Evolutionary conservation across 2,329 filamentous ascomycete species (phyloP).

Genomic region (Venturia aucupariae): DNA sequence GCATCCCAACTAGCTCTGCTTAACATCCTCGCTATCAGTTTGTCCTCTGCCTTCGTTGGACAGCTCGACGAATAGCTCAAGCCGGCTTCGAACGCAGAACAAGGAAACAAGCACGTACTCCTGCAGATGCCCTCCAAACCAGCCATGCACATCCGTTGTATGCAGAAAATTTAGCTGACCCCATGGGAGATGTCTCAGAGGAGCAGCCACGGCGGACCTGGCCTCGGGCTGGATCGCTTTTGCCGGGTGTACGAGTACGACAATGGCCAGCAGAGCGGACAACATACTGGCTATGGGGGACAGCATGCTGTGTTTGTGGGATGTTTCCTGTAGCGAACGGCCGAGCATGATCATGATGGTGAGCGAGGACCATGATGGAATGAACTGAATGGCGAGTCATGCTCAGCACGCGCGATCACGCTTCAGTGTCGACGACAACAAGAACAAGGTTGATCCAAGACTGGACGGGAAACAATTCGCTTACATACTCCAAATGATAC

Average conservation of each 20-base stretch:
- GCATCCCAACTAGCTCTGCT: not conserved
- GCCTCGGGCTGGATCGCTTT: constrained; percentile 63
- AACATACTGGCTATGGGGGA: not conserved
- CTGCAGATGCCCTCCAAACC: constrained; percentile 86
- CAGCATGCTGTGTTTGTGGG: not conserved
- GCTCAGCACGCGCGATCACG: not conserved
- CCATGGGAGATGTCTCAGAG: constrained; percentile 77
- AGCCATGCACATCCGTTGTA: constrained; percentile 90
- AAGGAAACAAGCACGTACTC: constrained; percentile 46
- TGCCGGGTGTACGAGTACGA: constrained; percentile 26
- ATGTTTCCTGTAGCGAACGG: not conserved
- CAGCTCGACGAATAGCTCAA: not conserved
- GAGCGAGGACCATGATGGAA: not conserved
- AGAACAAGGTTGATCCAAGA: not conserved
- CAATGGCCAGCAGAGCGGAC: constrained; percentile 15
- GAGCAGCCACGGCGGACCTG: constrained; percentile 65
- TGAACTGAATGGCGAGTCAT: not conserved
- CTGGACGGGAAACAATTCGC: not conserved
- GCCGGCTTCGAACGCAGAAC: not conserved
- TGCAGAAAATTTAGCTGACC: constrained; percentile 93
- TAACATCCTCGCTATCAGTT: not conserved
- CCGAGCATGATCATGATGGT: not conserved
- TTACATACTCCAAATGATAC: too few species aligned
- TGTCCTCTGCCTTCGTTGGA: not conserved
- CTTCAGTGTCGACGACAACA: not conserved